Percentiles rank a stretch among this genome's conserved stretches.
Conservation (phyloP, 2,329 filamentous ascomycete species). For the Trichoderma sp. region DNA sequence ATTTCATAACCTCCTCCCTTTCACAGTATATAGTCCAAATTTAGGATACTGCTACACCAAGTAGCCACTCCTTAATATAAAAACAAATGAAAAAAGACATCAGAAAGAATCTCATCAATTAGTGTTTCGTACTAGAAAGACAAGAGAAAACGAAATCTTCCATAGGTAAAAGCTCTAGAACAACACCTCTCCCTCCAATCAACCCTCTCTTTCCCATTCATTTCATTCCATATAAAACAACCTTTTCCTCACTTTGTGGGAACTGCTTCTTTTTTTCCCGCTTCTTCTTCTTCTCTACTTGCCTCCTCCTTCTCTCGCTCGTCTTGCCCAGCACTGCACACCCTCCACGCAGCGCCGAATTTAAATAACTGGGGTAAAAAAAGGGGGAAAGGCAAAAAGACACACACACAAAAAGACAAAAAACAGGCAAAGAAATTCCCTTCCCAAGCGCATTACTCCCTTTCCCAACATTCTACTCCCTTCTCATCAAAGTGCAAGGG, state of each 20-base stretch:
- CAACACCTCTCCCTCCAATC: neutral
- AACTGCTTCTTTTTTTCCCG: neutral
- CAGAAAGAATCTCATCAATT: neutral
- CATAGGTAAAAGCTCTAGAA: neutral
- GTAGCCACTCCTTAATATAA: neutral
- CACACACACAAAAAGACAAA: neutral
- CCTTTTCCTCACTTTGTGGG: neutral
- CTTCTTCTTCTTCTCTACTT: neutral
- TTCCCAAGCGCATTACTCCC: neutral
- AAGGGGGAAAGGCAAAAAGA: neutral
- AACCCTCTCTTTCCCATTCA: neutral
- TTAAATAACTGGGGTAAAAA: neutral
- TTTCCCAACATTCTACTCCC: neutral
- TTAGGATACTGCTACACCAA: neutral
- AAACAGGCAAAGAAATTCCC: neutral
- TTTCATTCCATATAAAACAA: neutral
- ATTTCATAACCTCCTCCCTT: neutral
- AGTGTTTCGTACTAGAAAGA: neutral
- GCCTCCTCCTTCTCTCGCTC: neutral
- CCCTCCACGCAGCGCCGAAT: neutral
- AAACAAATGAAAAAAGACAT: neutral
- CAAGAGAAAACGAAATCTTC: neutral
- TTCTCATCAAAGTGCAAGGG: neutral
- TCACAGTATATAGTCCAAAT: neutral
- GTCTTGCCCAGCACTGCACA: neutral